Base-by-base conservation (phyloP, 2,329 filamentous ascomycete species). In the Aspergillus brasiliensis region DNA sequence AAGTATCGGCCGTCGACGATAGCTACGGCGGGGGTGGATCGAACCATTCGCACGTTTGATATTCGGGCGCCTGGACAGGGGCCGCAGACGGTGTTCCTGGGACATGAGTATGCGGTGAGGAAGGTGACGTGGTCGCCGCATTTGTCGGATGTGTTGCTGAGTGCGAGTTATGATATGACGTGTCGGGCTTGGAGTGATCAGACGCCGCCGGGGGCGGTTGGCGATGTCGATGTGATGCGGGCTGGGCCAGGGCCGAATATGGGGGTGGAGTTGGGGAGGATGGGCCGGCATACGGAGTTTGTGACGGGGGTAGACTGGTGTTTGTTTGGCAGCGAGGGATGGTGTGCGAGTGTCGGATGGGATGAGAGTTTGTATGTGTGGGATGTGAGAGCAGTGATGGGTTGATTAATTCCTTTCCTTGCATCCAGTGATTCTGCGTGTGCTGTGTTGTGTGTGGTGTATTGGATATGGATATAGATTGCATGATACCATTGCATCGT, bases 251-350 rank as follows among this genome's bases (percentile, higher is more conserved):
- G 74, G 8, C 70, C 75, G 38, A 64, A 71, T 15, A 78, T 87
- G 42, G 91, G 91, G 1, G 80, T 83, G 23, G 88, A 97, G 76
- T 79, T 97, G 68, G 93, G 92, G 3, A 79, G 92, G 40, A 97
- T 99, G 93, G 92, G 91, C 59, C 81, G 87, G 17, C 95, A 99
- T 75, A 97, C 94, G 0, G 95, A 99, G 79, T 99, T 99, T 70
- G 92, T 90, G 8, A 97, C 92, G 3, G 95, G 95, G 7, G 91
- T 98, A 0, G 95, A 99, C 75, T 99, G 96, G 95, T 99, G 95
- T 78, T 77, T 99, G 47, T 99, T 99, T 76, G 95, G 95, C 4
- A 90, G 87, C 23, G 93, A 96, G 65, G 95, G 95, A 5, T 99
- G 95, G 95, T 93, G 93, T 67, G 93, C 95, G 2, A 96, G 91